A percentile compares a stretch with the other conserved stretches of the same genome.
These are phyloP conservation scores for Pelargonium citronellum DNA, from an alignment of 441 rosid species.

Conservation along the genomic window DNA sequence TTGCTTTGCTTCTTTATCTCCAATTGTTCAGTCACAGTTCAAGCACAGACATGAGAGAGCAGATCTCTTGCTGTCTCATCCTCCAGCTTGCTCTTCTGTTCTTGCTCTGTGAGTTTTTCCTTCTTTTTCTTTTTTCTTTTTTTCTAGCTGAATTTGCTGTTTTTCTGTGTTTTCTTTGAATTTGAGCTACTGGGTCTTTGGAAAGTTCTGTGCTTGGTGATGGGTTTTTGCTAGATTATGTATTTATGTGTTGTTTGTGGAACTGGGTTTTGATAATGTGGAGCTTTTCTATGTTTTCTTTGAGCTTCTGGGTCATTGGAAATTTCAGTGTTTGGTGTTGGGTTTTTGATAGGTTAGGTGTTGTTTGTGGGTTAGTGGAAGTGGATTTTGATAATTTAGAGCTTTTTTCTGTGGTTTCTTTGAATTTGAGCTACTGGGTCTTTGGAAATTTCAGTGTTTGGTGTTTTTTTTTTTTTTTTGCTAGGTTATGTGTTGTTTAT, in stretches of 20 bases:
- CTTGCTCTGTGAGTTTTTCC: conserved; percentile 22
- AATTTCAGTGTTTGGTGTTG: neutral
- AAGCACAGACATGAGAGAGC: conserved; percentile 19
- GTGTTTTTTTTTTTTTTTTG: no score
- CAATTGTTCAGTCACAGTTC: neutral
- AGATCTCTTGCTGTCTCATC: neutral
- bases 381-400: neutral
- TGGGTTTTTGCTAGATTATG: no score
- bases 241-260: no score
- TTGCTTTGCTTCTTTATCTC: neutral
- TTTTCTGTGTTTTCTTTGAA: conserved; percentile 6
- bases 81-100: conserved; percentile 17
- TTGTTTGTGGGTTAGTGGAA: neutral
- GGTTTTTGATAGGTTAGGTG: neutral
- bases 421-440: no score
- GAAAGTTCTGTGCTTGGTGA: no score
- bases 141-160: neutral
- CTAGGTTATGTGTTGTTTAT: no score
- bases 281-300: neutral
- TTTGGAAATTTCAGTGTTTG: no score
- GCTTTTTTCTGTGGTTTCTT: conserved; percentile 1
- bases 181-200: no score
- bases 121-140: neutral
- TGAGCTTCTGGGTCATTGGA: no score
- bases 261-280: neutral